Conservation (phyloP, 495 filamentous ascomycete species). For the Diplogelasinospora grovesii region DNA sequence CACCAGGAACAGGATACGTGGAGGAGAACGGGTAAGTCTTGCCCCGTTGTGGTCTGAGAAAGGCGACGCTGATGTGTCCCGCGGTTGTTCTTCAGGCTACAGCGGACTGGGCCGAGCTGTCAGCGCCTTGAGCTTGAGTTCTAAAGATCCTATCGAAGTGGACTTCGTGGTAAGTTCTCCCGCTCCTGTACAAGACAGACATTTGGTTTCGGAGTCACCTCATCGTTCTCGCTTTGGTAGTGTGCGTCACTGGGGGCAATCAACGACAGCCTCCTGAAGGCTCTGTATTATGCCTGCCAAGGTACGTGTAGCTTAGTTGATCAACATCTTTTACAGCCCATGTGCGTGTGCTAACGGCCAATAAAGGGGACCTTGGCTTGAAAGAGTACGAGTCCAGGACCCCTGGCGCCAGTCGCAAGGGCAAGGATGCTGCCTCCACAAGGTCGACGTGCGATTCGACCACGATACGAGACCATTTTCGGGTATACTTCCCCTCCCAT, state of each 20-base stretch:
- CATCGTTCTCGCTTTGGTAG: constrained; percentile 27
- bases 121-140: constrained; percentile 46
- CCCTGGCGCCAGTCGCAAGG: constrained; percentile 17
- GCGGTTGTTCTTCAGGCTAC: constrained; percentile 36
- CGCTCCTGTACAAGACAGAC: too few species aligned
- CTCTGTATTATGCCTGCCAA: constrained; percentile 69
- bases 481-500: constrained; percentile 76
- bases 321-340: not conserved
- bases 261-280: constrained; percentile 57
- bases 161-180: constrained; percentile 49
- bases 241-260: constrained; percentile 75
- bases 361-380: constrained; percentile 51
- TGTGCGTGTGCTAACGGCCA: not conserved
- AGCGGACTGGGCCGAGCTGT: constrained; percentile 61
- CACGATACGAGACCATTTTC: constrained; percentile 47
- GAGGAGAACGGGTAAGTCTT: constrained; percentile 51
- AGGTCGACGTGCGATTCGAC: too few species aligned
- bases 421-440: constrained; percentile 24
- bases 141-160: constrained; percentile 43
- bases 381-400: constrained; percentile 48
- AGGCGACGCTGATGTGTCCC: not conserved
- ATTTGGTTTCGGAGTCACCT: not conserved
- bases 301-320: constrained; percentile 44
- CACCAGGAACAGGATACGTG: constrained; percentile 44
- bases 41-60: not conserved